Base-by-base conservation (phyloP, 305 asterid genomes). In the Solanum hybrid region DNA sequence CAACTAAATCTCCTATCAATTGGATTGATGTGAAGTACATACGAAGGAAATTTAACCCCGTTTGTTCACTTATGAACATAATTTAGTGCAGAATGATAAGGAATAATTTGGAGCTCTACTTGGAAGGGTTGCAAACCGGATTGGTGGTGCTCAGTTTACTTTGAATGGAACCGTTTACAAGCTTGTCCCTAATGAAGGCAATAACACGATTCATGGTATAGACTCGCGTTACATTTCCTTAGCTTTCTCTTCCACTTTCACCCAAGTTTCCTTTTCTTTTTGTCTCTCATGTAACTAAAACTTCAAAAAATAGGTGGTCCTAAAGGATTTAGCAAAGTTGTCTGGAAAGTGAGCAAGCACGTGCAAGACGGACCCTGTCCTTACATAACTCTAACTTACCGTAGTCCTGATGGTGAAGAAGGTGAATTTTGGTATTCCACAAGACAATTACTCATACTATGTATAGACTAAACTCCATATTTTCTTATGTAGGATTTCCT, bases 111-210 rank as follows among this genome's bases (percentile, higher is more conserved):
- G 90, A 27, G 89, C 91, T 4, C 64, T 89, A 69, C 89, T 91
- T 14, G 93, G 93, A 35, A 88, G 91, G 87, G 89, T 87, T 77
- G 91, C 86, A 6, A 88, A 88, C 16, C 88, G 90, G 38, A 91
- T 91, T 56, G 76, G 79, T 88, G 71, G 71, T 60, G 71, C 26
- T 22, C 71, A 60, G 71, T 60, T 91, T 86, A 89, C 88, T 9
- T 35, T 89, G 20, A 85, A 89, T 79, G 91, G 93, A 34, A 88
- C 51, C 5, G 16, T 5, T 2, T 86, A 90, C 51, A 88, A 89
- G 42, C 87, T 91, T 38, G 29, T 32, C 27, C 26, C 90, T 17
- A 91, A 89, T 79, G 89, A 85, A 36, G 91, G 91, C 8, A 85
- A 69, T 36, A 85, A 31, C 66, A 88, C 89, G 1, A 38, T 91